A percentile compares a stretch with the other conserved stretches of the same genome.
Evolutionary conservation across 2,329 filamentous ascomycete species (phyloP).

Genomic region (Colletotrichum magnum): DNA sequence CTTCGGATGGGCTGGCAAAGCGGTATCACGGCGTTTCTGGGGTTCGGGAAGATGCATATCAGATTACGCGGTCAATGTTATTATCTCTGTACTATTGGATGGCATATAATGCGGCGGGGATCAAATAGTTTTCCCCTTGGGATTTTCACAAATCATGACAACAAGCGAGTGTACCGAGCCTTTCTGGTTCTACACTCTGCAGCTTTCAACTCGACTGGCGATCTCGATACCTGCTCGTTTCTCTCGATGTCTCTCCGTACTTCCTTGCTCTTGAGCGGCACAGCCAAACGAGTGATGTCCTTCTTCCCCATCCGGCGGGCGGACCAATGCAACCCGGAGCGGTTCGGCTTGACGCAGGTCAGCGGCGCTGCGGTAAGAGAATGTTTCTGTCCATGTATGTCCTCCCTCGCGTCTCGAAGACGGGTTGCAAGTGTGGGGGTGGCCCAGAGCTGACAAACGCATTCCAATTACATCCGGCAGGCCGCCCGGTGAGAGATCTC

Average conservation of each 20-base stretch:
- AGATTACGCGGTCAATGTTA: slow-evolving; percentile 10
- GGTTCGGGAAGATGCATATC: slow-evolving; percentile 13
- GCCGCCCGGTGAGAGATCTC: background rate
- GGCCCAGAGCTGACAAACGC: too few relatives aligned
- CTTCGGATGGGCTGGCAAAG: background rate
- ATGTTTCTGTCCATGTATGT: slow-evolving; percentile 1
- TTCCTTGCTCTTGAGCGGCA: background rate
- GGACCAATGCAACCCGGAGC: slow-evolving; percentile 2
- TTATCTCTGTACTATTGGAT: background rate
- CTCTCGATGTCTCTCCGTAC: too few relatives aligned
- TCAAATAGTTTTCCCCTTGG: too few relatives aligned
- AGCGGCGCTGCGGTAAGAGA: background rate
- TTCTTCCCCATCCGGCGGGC: slow-evolving; percentile 6
- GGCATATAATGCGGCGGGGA: slow-evolving; percentile 1
- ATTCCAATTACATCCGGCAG: too few relatives aligned
- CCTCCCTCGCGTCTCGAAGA: background rate
- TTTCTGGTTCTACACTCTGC: too few relatives aligned
- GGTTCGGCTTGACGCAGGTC: background rate
- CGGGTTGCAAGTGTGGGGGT: too few relatives aligned
- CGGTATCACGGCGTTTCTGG: slow-evolving; percentile 14
- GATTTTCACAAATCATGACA: background rate
- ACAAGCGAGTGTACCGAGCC: background rate
- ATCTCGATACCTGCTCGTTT: too few relatives aligned
- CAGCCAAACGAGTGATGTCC: background rate
- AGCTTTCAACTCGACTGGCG: background rate